Base-by-base conservation (phyloP, 2,329 filamentous ascomycete genomes). In the Penicillium sp. region DNA sequence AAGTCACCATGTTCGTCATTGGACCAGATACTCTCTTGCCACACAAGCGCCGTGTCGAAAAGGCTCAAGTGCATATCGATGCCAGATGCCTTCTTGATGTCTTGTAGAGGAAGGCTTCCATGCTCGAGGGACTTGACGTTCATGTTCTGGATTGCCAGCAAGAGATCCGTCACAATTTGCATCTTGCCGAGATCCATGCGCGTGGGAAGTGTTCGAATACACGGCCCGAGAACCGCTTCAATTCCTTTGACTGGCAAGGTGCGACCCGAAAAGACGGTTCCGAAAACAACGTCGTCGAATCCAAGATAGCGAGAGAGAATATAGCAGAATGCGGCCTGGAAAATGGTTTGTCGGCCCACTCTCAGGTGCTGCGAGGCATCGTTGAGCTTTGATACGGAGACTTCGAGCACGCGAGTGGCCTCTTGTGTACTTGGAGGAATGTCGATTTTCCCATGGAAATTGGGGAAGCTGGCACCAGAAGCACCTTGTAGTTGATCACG, bases 41-140 rank as follows among this genome's bases (percentile, higher is more conserved):
- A 96, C 0, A 91, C 84, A 60, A 95, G 85, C 0, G 95, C 73
- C 0, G 84, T 78, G 57, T 95, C 88, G 58, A 92, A 95, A 0
- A 95, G 69, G 1, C 71, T 70, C 6, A 49, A 44, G 33, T 81
- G 76, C 0, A 78, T 74, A 0, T 81, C 75, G 25, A 76, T 70
- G 0, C 77, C 79, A 3, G 78, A 80, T 1, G 78, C 68, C 56
- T 79, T 81, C 60, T 82, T 85, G 56, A 95, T 88, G 1, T 89
- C 82, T 0, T 81, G 72, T 2, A 95, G 75, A 0, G 88, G 78
- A 5, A 90, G 62, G 1, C 74, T 73, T 20, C 79, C 80, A 63
- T 92, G 77, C 13, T 81, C 76, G 44, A 95, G 76, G 47, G 83
- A 77, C 3, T 79, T 76, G 29, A 85, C 79, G 56, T 88, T 92